Evolutionary conservation across 345 rosid species (phyloP).

Genomic region (Eucalyptus rudis): DNA sequence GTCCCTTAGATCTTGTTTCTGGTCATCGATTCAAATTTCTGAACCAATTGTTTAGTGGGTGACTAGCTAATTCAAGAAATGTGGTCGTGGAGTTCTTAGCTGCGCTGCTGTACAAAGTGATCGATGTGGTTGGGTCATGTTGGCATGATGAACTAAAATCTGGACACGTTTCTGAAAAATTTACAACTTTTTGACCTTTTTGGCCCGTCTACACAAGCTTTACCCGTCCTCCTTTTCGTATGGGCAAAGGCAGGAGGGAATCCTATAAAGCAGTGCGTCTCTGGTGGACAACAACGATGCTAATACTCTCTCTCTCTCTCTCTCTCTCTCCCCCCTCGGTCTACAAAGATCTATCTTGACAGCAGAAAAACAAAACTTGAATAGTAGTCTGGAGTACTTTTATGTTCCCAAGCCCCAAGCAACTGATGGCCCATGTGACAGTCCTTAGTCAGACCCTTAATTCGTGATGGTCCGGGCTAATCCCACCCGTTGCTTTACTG

Average conservation of each 20-base stretch:
- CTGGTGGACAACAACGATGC: background rate
- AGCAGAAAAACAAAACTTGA: background rate
- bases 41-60: background rate
- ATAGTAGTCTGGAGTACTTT: background rate
- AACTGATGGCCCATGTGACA: background rate
- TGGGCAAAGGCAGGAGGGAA: background rate
- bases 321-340: background rate
- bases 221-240: background rate
- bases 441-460: background rate
- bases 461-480: background rate
- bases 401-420: background rate
- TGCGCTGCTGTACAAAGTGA: background rate
- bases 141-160: background rate
- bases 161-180: background rate
- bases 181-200: background rate
- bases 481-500: background rate
- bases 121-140: background rate
- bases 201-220: background rate
- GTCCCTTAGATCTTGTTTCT: background rate
- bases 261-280: background rate
- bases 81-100: background rate
- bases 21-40: background rate
- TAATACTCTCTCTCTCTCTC: background rate
- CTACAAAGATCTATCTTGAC: background rate
- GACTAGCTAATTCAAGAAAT: background rate